Conservation (phyloP, 78 protist genomes). For the Chrysochromulina tobinii region DNA sequence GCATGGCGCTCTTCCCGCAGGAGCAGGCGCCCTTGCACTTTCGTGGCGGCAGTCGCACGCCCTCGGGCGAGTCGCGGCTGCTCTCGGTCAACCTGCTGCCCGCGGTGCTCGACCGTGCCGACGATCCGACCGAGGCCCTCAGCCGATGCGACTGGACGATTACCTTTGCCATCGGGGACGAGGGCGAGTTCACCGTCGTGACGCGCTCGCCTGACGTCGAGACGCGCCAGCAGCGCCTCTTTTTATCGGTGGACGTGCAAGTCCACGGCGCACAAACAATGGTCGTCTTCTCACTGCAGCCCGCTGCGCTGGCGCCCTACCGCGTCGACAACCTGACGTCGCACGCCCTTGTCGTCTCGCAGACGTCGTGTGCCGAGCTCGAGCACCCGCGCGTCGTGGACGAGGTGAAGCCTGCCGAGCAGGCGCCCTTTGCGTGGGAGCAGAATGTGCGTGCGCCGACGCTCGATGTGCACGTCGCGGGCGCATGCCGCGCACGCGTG, state of each 20-base stretch:
- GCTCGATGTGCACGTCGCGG: background rate
- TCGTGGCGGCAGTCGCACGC: background rate
- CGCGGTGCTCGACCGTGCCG: background rate
- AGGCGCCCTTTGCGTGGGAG: slow-evolving; percentile 10
- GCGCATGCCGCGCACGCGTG: background rate
- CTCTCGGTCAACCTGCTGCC: background rate
- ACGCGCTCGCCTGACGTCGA: background rate
- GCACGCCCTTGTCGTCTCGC: background rate
- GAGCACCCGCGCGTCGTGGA: slow-evolving; percentile 3
- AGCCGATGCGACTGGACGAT: background rate
- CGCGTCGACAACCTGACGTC: slow-evolving; percentile 1
- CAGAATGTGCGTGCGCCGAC: background rate
- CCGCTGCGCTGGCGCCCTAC: background rate
- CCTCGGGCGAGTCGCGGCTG: background rate
- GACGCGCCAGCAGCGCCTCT: background rate
- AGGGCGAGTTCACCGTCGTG: background rate
- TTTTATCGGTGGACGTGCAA: background rate
- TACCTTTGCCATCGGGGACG: background rate
- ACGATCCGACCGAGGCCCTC: background rate
- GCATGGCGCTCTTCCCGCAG: too few species aligned
- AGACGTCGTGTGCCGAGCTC: background rate
- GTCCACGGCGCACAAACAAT: background rate
- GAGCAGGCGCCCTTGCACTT: background rate
- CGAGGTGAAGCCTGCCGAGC: background rate
- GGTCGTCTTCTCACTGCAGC: background rate